Evolutionary conservation across 805 yeast species (phyloP), one percentile per base, ranked within the genome.

Genomic region (Sugiyamaella americana): DNA sequence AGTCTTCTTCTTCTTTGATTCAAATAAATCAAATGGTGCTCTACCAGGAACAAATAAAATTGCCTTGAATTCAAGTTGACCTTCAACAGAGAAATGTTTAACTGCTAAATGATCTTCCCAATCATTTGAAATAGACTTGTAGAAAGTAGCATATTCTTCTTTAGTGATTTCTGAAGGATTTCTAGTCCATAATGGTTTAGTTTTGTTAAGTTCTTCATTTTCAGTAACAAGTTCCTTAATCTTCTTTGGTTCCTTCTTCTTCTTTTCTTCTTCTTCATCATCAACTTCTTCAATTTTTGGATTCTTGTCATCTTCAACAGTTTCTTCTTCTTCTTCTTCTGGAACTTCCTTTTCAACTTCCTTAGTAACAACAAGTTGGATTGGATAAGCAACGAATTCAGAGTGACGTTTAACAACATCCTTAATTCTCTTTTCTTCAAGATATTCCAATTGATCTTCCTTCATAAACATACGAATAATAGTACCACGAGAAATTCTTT

Each of bases 41-140:
- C 98, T 88, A 79, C 85, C 87, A 73, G 99, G 99, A 74, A 93
- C 80, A 67, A 87, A 93, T 64, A 93, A 77, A 66, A 93, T 93
- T 56, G 98, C 98, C 77, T 84, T 89, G 82, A 93, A 93, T 78
- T 93, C 99, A 64, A 93, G 81, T 79, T 93, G 98, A 79, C 99
- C 99, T 78, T 93, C 99, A 66, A 93, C 99, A 44, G 96, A 87
- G 80, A 93, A 93, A 76, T 93, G 99, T 81, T 93, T 93, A 60
- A 93, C 98, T 59, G 97, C 97, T 69, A 93, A 81, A 74, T 96
- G 99, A 70, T 93, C 98, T 78, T 93, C 98, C 98, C 98, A 93
- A 74, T 93, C 99, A 74, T 93, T 93, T 48, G 98, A 89, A 66
- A 93, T 93, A 43, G 98, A 88, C 79, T 93, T 93, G 86, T 93